Evolutionary conservation across 306 rosid species (phyloP), one percentile per base, ranked within the genome.

Genomic region (Carpinus viminea): DNA sequence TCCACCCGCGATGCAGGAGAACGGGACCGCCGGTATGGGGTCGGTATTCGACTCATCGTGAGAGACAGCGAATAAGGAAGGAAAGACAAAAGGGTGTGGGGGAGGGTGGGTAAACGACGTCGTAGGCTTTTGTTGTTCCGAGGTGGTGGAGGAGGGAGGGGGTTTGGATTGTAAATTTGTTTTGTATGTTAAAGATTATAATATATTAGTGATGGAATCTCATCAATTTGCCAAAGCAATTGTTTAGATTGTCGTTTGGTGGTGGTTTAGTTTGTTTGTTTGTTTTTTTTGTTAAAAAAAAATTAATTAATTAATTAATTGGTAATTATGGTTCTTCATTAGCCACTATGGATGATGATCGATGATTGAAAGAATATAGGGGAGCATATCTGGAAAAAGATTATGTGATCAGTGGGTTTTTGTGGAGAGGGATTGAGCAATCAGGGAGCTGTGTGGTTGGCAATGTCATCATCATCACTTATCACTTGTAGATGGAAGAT

Each of bases 11-110:
- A 74, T 83, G 88, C 88, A 84, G 86, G 96, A 92, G 79, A 88
- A 72, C 85, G 71, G 73, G 77, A 75, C 82, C 4, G 86, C 84
- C 0, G 81, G 74, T 28, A 73, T 86, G 47, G 85, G 84, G 43
- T 80, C 87, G 88, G 89, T 76, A 8, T 90, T 83, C 11, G 88
- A 87, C 88, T 87, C 93, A 86, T 82, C 86, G 74, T 82, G 76
- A 81, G 76, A 7, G 51, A 24, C 26, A 46, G 68, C 1, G 47
- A 0, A 7, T 3, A 52, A 47, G 21, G 38, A 11, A 62, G n/a
- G n/a, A n/a, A 50, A n/a, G 21, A 31, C 2, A 15, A 36, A 3
- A 0, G 2, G 36, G 70, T 4, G 2, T 11, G 70, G 12, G 36
- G 36, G 34, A 31, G 34, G 38, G 9, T 13, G 31, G 34, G 66